Percentiles rank a stretch among this genome's conserved stretches.
phyloP scores from a whole-genome alignment of 352 stramenopile genomes.

The Elongisporangium undulatum region DNA sequence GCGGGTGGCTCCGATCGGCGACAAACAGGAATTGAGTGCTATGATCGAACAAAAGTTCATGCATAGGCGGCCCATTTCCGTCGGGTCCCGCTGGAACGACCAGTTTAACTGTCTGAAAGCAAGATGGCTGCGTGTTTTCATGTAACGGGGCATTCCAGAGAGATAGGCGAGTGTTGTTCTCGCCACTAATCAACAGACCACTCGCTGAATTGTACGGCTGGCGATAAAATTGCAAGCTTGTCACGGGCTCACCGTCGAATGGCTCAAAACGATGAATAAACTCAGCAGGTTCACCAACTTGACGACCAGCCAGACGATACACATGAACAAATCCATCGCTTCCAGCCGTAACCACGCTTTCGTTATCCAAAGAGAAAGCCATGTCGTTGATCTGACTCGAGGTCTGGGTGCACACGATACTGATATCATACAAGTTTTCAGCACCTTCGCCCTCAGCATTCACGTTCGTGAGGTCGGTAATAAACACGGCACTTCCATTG shows the following conservation, averaged over 20 bases:
- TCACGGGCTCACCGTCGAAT: constrained; percentile 62
- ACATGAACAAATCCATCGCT: constrained; percentile 80
- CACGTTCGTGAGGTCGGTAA: constrained; percentile 54
- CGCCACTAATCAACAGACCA: constrained; percentile 61
- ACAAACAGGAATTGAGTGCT: constrained; percentile 77
- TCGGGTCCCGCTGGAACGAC: constrained; percentile 14
- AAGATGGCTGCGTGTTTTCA: constrained; percentile 48
- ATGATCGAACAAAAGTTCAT: constrained; percentile 68
- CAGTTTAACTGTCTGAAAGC: constrained; percentile 63
- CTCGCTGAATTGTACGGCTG: constrained; percentile 8
- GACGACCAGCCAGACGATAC: constrained; percentile 50
- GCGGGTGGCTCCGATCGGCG: constrained; percentile 50
- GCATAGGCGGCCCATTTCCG: constrained; percentile 21
- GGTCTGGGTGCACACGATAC: constrained; percentile 65
- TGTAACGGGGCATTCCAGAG: constrained; percentile 55
- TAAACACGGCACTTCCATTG: constrained; percentile 57
- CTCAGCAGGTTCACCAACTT: constrained; percentile 46
- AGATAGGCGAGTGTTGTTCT: constrained; percentile 59
- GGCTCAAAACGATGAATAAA: constrained; percentile 79
- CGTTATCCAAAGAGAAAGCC: constrained; percentile 55
- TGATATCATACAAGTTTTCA: constrained; percentile 63
- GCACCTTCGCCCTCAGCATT: constrained; percentile 25
- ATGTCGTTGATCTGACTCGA: constrained; percentile 74
- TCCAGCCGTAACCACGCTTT: constrained; percentile 60
- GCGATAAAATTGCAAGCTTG: constrained; percentile 70